A percentile compares a stretch with the other conserved stretches of the same genome.
Conservation (phyloP, 805 yeast genomes). For the Ogataea pini region DNA sequence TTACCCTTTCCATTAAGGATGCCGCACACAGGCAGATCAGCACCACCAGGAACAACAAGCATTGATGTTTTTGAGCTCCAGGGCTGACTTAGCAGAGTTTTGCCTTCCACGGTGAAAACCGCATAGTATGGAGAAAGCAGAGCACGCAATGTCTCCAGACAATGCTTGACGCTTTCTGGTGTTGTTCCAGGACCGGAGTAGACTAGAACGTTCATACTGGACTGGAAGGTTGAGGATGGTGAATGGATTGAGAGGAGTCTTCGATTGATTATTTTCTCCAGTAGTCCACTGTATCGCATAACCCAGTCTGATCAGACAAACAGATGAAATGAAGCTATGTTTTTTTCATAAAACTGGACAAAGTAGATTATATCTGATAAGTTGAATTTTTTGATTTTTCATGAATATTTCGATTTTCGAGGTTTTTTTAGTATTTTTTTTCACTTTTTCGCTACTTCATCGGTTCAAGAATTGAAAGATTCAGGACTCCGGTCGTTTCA, state of each 20-base stretch:
- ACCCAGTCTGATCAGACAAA: neutral
- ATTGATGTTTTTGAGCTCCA: conserved; percentile 82
- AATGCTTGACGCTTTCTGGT: conserved; percentile 80
- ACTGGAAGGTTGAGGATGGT: neutral
- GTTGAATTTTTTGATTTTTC: neutral
- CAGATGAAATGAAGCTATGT: too few species aligned
- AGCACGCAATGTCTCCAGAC: conserved; percentile 71
- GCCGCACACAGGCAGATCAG: conserved; percentile 83
- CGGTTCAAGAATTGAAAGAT: neutral
- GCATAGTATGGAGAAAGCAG: conserved; percentile 87
- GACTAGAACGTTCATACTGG: conserved; percentile 69
- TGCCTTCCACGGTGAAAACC: conserved; percentile 67
- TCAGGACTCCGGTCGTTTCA: too few species aligned
- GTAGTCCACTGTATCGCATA: neutral
- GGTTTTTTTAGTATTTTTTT: neutral
- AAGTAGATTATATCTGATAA: too few species aligned
- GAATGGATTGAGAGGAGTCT: neutral
- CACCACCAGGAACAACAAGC: conserved; percentile 94
- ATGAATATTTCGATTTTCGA: too few species aligned
- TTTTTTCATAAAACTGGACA: too few species aligned
- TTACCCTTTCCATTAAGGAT: conserved; percentile 73
- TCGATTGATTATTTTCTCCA: neutral
- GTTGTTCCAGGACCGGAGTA: conserved; percentile 84
- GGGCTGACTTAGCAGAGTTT: conserved; percentile 72
- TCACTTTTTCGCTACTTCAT: neutral